These are phyloP conservation scores for Heritiera fomes DNA, from an alignment of 345 rosid genomes.

Conservation along the genomic window DNA sequence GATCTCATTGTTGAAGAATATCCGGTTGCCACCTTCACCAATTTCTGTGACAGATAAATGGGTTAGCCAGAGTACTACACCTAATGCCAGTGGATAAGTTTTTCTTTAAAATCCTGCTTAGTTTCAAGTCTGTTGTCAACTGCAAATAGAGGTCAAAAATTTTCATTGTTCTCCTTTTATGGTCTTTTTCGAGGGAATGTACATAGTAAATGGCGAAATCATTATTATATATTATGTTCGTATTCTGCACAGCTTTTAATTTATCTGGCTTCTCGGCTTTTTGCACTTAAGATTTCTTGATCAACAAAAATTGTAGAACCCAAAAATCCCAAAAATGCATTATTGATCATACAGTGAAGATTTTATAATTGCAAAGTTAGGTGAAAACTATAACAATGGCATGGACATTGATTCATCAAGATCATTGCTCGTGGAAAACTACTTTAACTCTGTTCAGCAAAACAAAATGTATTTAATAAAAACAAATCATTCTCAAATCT, in stretches of 20 bases:
- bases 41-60: constrained; percentile 56
- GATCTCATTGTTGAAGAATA: constrained; percentile 34
- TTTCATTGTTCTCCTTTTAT: background rate
- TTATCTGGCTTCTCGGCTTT: background rate
- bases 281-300: background rate
- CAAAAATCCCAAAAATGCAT: background rate
- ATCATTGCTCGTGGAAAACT: background rate
- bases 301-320: background rate
- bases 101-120: background rate
- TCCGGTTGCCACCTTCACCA: constrained; percentile 46
- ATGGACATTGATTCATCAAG: background rate
- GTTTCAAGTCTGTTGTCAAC: background rate
- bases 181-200: constrained; percentile 20
- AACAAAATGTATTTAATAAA: background rate
- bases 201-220: constrained; percentile 19
- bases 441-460: background rate
- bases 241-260: background rate
- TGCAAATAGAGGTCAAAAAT: background rate
- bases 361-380: background rate
- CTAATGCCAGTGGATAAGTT: constrained; percentile 33
- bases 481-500: background rate
- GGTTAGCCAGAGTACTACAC: constrained; percentile 48
- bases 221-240: background rate
- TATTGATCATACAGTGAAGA: background rate
- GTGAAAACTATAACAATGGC: background rate